A percentile compares a stretch with the other conserved stretches of the same genome.
Evolutionary conservation across 257 asterid genomes (phyloP).

Genomic region (Cynanchum wilfordii): DNA sequence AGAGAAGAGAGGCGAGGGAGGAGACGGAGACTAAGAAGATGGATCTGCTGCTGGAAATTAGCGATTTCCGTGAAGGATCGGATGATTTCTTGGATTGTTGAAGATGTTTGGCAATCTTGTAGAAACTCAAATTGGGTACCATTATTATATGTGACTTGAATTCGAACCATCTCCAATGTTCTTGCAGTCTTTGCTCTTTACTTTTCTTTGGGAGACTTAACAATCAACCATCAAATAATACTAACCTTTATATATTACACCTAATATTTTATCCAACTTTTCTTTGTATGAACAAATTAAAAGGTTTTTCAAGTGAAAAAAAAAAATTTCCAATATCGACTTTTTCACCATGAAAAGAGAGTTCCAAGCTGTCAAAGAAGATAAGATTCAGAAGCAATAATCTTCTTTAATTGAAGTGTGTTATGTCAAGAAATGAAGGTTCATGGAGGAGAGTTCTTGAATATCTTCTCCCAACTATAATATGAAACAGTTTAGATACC

Average conservation of each 20-base stretch:
- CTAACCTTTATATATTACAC: too few species aligned
- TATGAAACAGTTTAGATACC: background rate
- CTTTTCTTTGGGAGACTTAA: too few species aligned
- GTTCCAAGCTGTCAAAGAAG: background rate
- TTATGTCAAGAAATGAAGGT: slow-evolving; percentile 6
- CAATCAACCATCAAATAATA: too few species aligned
- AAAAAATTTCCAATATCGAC: too few species aligned
- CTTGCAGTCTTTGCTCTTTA: too few species aligned
- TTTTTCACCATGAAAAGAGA: too few species aligned
- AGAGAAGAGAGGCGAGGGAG: slow-evolving; percentile 21
- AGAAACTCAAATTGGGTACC: slow-evolving; percentile 22
- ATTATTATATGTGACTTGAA: slow-evolving; percentile 18
- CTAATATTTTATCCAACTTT: too few species aligned
- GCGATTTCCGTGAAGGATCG: slow-evolving; percentile 22
- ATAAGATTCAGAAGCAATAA: background rate
- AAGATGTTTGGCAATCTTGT: slow-evolving; percentile 22
- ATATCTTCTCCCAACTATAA: background rate
- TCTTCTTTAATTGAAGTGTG: background rate
- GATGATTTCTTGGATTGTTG: slow-evolving; percentile 21
- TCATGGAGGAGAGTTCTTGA: background rate
- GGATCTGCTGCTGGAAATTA: slow-evolving; percentile 30
- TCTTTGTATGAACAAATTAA: too few species aligned
- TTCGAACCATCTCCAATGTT: slow-evolving; percentile 23
- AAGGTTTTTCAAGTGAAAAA: too few species aligned
- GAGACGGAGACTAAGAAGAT: slow-evolving; percentile 14